Base-by-base conservation (phyloP, 768 basidiomycete species). In the Hericium erinaceus region DNA sequence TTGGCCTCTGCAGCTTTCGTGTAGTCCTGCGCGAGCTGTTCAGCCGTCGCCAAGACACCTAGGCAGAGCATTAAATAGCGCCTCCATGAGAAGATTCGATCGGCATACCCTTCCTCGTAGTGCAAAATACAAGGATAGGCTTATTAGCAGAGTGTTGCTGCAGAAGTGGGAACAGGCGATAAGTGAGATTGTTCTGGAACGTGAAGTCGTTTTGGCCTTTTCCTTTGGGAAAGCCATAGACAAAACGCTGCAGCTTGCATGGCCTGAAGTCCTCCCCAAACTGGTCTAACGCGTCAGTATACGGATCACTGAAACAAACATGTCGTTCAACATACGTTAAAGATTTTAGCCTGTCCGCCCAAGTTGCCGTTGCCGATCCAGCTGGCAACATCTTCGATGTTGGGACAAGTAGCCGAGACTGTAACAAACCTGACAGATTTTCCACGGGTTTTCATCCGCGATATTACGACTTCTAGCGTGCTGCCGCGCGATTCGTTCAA, bases 211-310 rank as follows among this genome's bases (percentile, higher is more conserved):
- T 95, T 54, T 81, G 78, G 50, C 77, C 75, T 61, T 76, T 82
- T 41, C 74, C 69, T 41, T 83, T 80, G 20, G 78, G 75, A 59
- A 89, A 80, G 2, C 87, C 86, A 61, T 90, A 80, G 10, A 97
- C 89, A 63, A 81, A 74, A 54, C 84, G 79, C 3, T 76, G 80
- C 6, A 95, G 77, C 65, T 82, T 83, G 72, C 93, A 95, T 2
- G 95, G 93, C 26, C 95, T 79, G 65, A 83, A 98, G 56, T 90
- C 87, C 66, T 98, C 93, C 10, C 91, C 93, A 60, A 99, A 98
- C 92, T 97, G 57, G 52, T 28, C 49, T 39, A 11, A 18, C 8
- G 39, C 56, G 40, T 39, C 26, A n/a, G 2, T 3, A 40, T 10
- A 6, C 33, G 44, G 12, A 4, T 18, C 12, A 18, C 8, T 4